Evolutionary conservation across 495 filamentous ascomycete species (phyloP), one percentile per base, ranked within the genome.

Genomic region (Cladorrhinum samala): DNA sequence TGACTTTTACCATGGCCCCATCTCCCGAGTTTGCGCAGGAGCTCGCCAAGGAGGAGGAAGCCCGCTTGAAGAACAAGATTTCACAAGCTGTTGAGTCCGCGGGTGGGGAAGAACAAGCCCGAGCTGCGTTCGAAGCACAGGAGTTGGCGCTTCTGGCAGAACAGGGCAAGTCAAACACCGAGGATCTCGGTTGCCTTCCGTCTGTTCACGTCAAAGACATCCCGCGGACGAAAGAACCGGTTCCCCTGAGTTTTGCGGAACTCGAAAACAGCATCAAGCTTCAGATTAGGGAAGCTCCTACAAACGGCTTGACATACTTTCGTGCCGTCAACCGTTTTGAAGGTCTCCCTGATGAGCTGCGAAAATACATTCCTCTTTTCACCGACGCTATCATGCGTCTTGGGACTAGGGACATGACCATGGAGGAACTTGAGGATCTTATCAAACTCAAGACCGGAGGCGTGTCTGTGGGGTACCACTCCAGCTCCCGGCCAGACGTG

Each of bases 391-490:
- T 98, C 37, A 89, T 96, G 85, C 83, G 93, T 23, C 75, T 98
- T 13, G 93, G 93, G 20, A 97, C 93, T 9, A 84, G 85, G 49
- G 80, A 84, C 52, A 86, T 83, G 73, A 82, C 87, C 0, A 96
- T 96, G 89, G 94, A 96, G 66, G 81, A 96, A 64, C 79, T 96
- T 39, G 93, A 98, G 66, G 93, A 96, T 65, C 70, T 89, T 38
- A 96, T 97, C 62, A 96, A 95, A 61, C 75, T 96, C 11, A 95
- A 95, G 70, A 98, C 92, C 4, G 93, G 93, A n/a, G 93, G 93
- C 11, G 78, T 98, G 11, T 85, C 81, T 9, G 83, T 89, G 20
- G 82, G 83, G 0, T 90, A 93, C 52, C 82, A 91, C 71, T 75
- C 87, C 19, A 79, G 87, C 1, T 80, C 91, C 0, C 87, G 82